Evolutionary conservation across 2,329 filamentous ascomycete genomes (phyloP), one percentile per base, ranked within the genome.

Genomic region (Diplodia intermedia): DNA sequence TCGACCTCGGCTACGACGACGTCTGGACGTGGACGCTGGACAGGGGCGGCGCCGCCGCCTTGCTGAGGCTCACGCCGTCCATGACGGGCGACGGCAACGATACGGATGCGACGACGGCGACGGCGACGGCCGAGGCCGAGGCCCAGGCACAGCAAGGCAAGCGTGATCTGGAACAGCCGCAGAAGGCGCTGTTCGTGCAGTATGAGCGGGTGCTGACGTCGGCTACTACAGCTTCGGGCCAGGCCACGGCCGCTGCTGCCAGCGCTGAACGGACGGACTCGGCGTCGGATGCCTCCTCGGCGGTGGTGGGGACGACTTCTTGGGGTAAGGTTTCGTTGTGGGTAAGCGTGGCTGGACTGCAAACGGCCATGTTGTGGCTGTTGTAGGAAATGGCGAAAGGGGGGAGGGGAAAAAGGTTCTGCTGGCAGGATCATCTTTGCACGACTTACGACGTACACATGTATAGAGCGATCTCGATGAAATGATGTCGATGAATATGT

Each of bases 31-130:
- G 60, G 60, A 63, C 43, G 29, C 60, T 63, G 26, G 60, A 52
- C 6, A 29, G 6, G 11, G 47, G 11, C 1, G 60, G 60, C 3
- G 60, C 9, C 3, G 60, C 60, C 14, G 43, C 31, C 15, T 8
- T 63, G 26, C n/a, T 63, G 26, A 18, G 60, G 29, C 33, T 62
- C 18, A 62, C 57, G 20, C 57, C 40, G 11, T 62, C 40, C 15
- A 29, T 56, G 18, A 38, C 31, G 33, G 23, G 29, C 18, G 53
- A 38, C 1, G 26, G 36, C 14, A 29, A 53, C 9, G 54, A 9
- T 4, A 56, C 31, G n/a, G 31, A 36, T 11, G 36, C 33, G n/a
- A 40, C 31, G 54, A 8, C 8, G 18, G 18, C 20, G 31, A 4
- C 26, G 26, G 3, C 26, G 26, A 26, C 26, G 26, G 26, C 23